Base-by-base conservation (phyloP, 257 asterid genomes). In the Nemophila menziesii region DNA sequence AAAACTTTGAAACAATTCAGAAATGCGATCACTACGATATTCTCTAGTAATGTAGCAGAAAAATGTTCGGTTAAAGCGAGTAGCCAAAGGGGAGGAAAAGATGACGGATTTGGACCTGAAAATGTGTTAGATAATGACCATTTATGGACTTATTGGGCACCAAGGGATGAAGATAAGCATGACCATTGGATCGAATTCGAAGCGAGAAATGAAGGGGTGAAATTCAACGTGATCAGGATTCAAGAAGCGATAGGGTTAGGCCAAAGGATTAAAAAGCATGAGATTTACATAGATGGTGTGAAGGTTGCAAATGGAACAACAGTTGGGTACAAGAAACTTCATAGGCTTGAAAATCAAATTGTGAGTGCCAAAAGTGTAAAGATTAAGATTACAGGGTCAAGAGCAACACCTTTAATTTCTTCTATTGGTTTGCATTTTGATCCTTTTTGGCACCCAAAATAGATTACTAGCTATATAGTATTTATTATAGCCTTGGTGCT, bases 181-280 rank as follows among this genome's bases (percentile, higher is more conserved):
- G 40, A 61, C 1, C 58, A 69, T 14, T 80, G 96, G 98, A 76
- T 89, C n/a, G 90, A 78, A 11, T 44, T 89, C 12, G 64, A n/a
- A 20, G 44, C 79, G 0, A 50, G 6, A 19, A 46, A 38, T 10
- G 75, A 54, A 16, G 46, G 51, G 39, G 22, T 89, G n/a, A 56
- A 16, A 27, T 89, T 89, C 56, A 89, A 89, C 5, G 96, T 87
- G 73, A 37, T 87, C 1, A 54, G 92, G 53, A 72, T 89, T 46
- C 98, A 89, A 67, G 98, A 89, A 59, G 96, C 96, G 1, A 72
- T 84, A 3, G 98, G 96, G 13, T 27, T 89, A 51, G 98, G 95
- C 5, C 96, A 89, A 51, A 60, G 95, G 68, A 46, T 89, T 11
- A 56, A 57, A 57, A 54, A 47, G 13, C 95, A 84, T 45, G 72